phyloP scores from a whole-genome alignment of 176 grass and related monocot species.

The Elaeis guineensis region DNA sequence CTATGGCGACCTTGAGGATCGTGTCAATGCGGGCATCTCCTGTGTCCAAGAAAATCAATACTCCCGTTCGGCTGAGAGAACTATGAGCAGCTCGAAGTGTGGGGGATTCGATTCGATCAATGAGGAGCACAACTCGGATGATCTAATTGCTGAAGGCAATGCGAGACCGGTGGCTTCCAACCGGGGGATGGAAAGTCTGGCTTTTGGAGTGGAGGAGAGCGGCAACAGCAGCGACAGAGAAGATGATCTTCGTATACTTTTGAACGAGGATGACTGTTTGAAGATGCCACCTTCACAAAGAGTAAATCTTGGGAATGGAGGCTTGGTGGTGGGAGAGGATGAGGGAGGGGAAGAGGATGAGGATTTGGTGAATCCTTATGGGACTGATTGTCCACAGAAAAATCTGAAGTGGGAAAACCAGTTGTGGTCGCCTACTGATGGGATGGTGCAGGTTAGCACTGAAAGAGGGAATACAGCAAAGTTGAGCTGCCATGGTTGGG shows the following conservation, averaged over 20 bases:
- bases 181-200: constrained; percentile 1
- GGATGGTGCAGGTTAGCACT: neutral
- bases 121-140: constrained; percentile 23
- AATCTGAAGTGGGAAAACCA: neutral
- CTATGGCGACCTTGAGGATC: constrained; percentile 67
- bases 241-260: constrained; percentile 63
- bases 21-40: constrained; percentile 26
- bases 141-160: constrained; percentile 9
- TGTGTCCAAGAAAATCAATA: too few species aligned
- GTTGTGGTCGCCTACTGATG: neutral
- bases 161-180: constrained; percentile 28
- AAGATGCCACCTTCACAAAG: constrained; percentile 13
- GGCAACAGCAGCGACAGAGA: constrained; percentile 54
- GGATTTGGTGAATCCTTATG: neutral
- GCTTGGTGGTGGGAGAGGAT: constrained; percentile 1
- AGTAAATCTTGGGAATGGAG: constrained; percentile 8
- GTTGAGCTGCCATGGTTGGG: neutral
- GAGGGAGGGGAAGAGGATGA: constrained; percentile 25
- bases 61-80: too few species aligned
- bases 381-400: neutral
- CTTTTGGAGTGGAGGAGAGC: constrained; percentile 24
- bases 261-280: constrained; percentile 46
- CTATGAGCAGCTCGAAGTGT: constrained; percentile 15
- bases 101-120: constrained; percentile 35
- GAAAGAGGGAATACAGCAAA: neutral